Base-by-base conservation (phyloP, 225 moss, liverwort and hornwort species). In the Climacium dendroides region DNA sequence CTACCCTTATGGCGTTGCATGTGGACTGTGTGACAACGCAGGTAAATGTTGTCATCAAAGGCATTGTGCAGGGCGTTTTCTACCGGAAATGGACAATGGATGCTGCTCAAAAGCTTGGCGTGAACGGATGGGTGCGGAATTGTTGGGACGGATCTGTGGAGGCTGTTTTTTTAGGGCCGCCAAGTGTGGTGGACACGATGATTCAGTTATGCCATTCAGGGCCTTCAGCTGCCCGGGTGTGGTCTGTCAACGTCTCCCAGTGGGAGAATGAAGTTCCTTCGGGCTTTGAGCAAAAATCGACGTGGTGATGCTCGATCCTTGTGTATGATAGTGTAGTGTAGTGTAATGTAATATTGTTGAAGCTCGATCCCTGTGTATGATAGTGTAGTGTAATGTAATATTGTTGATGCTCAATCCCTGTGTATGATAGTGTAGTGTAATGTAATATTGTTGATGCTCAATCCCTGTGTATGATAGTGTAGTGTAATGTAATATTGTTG, bases 41-140 rank as follows among this genome's bases (percentile, higher is more conserved):
- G 94, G 94, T 92, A 5, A 93, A 90, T 48, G 92, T 91, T 19
- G 82, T 93, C 26, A 88, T 95, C 76, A 91, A 91, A 78, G 94
- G 94, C 57, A 85, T 50, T 35, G 94, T 95, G 8, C 94, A 95
- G 88, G 93, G 93, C 48, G 92, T 95, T 34, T 92, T 87, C 86
- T 95, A 86, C 80, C 83, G 94, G 71, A 92, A 91, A 55, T 95
- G 93, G 94, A 93, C 93, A 45, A 83, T 88, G 23, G 86, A 85
- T 15, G 66, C 90, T 79, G 93, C 94, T 43, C 74, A 90, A 47
- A 86, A 92, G 45, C 87, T 95, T 41, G 86, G 89, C 15, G 47
- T 95, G 48, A 86, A 91, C 62, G 94, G 94, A 29, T 95, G 94
- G 94, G 94, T 95, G 90, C 92, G 92, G 18, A 95, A 95, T 79